Evolutionary conservation across 495 filamentous ascomycete genomes (phyloP), one percentile per base, ranked within the genome.

Genomic region (Neurospora sp.): DNA sequence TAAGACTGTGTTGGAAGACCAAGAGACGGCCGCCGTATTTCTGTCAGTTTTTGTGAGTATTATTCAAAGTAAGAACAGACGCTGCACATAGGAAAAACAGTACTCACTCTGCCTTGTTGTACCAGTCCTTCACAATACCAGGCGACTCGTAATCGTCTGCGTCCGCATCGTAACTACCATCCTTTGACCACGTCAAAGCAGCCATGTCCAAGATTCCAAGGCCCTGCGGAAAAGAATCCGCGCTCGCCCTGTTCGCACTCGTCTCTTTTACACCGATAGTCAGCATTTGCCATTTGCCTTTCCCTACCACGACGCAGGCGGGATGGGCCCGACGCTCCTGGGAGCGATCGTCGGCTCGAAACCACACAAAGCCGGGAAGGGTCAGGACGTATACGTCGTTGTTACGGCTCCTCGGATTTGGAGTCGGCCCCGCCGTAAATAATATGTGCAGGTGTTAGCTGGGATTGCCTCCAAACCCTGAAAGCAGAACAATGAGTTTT

Each of bases 91-190:
- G 15, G 13, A 54, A 21, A 54, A 5, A 19, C 10, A 59, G 2
- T 31, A 59, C 24, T 62, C 13, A 62, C 28, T 31, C 28, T 8
- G 24, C 54, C 6, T 34, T 62, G 54, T 17, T 62, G 5, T 76
- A 74, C 71, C 71, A 71, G 3, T 66, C 69, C 66, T 48, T 36
- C 24, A 76, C 39, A 19, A 69, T n/a, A 4, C 69, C 62, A 0
- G 75, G 70, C 39, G 70, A 69, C 38, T 73, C 24, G 39, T 76
- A 74, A 31, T 40, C 71, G 13, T 45, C 75, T 3, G 54, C 45
- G 1, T 69, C 37, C 10, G 75, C 75, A 66, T 73, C 42, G n/a
- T 71, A 73, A 6, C 54, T 45, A 13, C 73, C 73, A 1, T 39
- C 11, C 37, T 19, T 31, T 5, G 17, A 39, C 11, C 69, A 76